Evolutionary conservation across 768 basidiomycete species (phyloP), one percentile per base, ranked within the genome.

Genomic region (Russula olivacea): DNA sequence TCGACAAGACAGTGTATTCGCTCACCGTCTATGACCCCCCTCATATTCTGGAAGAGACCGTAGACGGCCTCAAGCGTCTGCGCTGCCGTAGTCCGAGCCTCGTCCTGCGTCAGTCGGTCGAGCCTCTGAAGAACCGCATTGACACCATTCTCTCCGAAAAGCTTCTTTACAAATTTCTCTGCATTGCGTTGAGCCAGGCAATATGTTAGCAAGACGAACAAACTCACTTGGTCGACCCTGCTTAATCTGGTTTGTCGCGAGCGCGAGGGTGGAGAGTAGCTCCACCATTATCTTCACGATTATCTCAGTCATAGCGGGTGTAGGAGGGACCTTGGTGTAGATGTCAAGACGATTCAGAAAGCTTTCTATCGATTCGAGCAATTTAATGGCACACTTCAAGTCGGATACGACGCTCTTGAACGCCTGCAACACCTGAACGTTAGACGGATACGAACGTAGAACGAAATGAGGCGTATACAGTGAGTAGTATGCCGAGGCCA

Each of bases 271-370:
- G 43, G 43, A 45, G 19, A 45, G 43, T 10, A 45, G n/a, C n/a
- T 58, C 56, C n/a, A 36, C 56, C 40, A 58, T 14, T 6, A 58
- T 49, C 34, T 58, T 58, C 6, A 43, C 47, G n/a, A 58, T 8
- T 2, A 58, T 25, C 28, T 38, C 56, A 15, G 56, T 14, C 30
- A 48, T 58, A n/a, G 56, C 32, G 8, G 7, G 7, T 8, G 34
- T 36, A 4, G 19, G 19, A 32, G 48, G 47, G 34, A 50, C 25
- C 5, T 32, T 48, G 36, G 32, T 50, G 19, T 50, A 58, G 8
- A 58, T 50, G 2, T 40, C 15, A 19, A 58, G 57, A 10, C 47
- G 57, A 3, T 25, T 50, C 21, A 58, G n/a, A n/a, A 45, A 45
- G 19, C n/a, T 19, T 45, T 45, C 43, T n/a, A 45, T 17, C 19